Conservation (phyloP, 2,329 filamentous ascomycete genomes). For the Septoria petroselini region DNA sequence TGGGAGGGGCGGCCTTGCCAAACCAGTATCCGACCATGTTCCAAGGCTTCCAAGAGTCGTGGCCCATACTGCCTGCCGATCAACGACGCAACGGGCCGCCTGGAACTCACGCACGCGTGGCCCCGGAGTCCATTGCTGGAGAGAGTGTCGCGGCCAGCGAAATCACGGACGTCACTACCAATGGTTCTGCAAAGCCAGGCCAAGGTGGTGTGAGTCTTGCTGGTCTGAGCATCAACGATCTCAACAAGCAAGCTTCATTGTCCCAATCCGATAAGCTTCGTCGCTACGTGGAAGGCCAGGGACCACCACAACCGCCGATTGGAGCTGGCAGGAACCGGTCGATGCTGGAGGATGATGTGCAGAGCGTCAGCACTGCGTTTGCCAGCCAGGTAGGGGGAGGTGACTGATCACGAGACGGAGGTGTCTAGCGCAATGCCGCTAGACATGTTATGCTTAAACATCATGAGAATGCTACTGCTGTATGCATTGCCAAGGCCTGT, state of each 20-base stretch:
- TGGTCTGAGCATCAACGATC: conserved; percentile 71
- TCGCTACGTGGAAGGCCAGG: conserved; percentile 76
- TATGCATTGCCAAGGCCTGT: conserved; percentile 6
- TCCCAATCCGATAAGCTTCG: conserved; percentile 89
- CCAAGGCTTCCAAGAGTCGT: conserved; percentile 83
- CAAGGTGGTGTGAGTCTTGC: conserved; percentile 87
- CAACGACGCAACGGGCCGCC: conserved; percentile 60
- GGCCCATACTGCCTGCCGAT: conserved; percentile 74
- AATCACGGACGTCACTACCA: conserved; percentile 76
- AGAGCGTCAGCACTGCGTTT: conserved; percentile 92
- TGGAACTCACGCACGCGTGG: conserved; percentile 29
- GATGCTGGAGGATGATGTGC: conserved; percentile 72
- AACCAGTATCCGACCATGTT: conserved; percentile 93
- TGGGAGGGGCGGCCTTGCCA: conserved; percentile 67
- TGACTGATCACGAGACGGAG: conserved; percentile 29
- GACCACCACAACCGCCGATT: conserved; percentile 53
- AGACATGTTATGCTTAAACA: conserved; percentile 21
- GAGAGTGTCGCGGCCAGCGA: conserved; percentile 92
- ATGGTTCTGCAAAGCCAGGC: conserved; percentile 49
- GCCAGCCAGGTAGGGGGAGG: conserved; percentile 71
- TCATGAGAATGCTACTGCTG: conserved; percentile 17
- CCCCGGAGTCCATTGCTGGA: conserved; percentile 68
- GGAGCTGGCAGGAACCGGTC: conserved; percentile 56
- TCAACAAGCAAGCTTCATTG: conserved; percentile 67
- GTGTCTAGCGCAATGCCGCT: conserved; percentile 17